Base-by-base conservation (phyloP, 2,329 filamentous ascomycete species). In the Colletotrichum euphorbiae region DNA sequence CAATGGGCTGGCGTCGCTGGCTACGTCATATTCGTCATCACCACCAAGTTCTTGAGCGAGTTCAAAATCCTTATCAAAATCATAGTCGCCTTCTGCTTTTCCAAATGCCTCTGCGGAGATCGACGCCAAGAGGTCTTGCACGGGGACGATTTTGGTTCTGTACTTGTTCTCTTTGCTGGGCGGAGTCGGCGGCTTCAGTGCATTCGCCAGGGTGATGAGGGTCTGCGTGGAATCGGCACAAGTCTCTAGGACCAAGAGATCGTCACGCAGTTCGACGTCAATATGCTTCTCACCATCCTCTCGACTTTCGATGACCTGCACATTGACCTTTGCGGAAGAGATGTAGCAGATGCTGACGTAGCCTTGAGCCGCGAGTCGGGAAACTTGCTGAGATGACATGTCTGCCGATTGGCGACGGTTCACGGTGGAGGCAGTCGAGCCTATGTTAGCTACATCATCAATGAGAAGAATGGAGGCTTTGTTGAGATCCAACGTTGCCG, bases 151-250 rank as follows among this genome's bases (percentile, higher is more conserved):
- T 69, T 95, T 89, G 0, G 94, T 98, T 40, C 93, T 88, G 77
- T 97, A 99, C 75, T 96, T 96, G 71, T 90, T 88, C 72, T 92
- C 90, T 69, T 91, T 93, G 74, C 88, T 95, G 1, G 94, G 93
- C 0, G 94, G 91, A 7, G 89, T 90, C 1, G 96, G 95, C 4
- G 95, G 96, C 42, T 90, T 89, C 4, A 99, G 84, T 0, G 91
- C 94, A 74, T 92, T 93, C 15, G 94, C 81, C 46, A 97, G 86
- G 2, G 87, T 85, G 59, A 97, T 91, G 13, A 99, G 84, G 0
- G 96, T 99, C 77, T 98, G 94, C 0, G 94, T 98, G 2, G 96
- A 99, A 79, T 99, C 96, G 33, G 96, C 96, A 74, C 97, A 99
- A 1, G 94, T 97, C 78, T 99, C 96, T 6, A 99, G 81, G 38